Conservation (phyloP, 805 yeast genomes). For the Nakazawaea molendinolei region DNA sequence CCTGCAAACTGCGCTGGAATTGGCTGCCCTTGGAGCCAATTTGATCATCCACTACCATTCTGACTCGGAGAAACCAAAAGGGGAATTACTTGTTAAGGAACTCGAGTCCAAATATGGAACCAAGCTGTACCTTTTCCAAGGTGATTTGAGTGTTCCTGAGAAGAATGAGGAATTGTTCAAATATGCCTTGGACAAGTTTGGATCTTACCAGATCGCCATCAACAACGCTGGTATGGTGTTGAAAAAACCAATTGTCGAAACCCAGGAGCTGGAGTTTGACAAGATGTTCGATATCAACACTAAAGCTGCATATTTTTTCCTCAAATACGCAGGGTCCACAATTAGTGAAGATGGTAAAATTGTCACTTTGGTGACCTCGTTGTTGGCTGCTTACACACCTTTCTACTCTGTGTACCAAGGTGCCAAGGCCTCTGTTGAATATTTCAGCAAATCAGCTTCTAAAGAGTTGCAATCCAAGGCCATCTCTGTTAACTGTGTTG, state of each 20-base stretch:
- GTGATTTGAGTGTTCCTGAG: conserved; percentile 33
- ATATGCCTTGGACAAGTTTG: conserved; percentile 36
- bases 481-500: conserved; percentile 48
- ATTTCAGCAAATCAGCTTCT: conserved; percentile 45
- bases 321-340: conserved; percentile 47
- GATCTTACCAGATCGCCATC: conserved; percentile 54
- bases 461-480: conserved; percentile 41
- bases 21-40: conserved; percentile 49
- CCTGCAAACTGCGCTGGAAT: conserved; percentile 41
- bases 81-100: conserved; percentile 30
- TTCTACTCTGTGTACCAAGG: conserved; percentile 50
- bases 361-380: conserved; percentile 53
- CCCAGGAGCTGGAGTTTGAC: conserved; percentile 49
- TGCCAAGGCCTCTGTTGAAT: conserved; percentile 49
- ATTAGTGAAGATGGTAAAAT: conserved; percentile 48
- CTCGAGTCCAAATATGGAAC: conserved; percentile 30
- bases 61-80: conserved; percentile 26
- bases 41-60: conserved; percentile 53
- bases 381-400: conserved; percentile 59
- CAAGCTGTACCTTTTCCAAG: conserved; percentile 36
- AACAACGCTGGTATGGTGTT: conserved; percentile 63
- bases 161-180: conserved; percentile 40
- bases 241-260: conserved; percentile 51
- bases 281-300: conserved; percentile 46
- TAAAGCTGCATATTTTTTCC: conserved; percentile 54